Evolutionary conservation across 495 filamentous ascomycete genomes (phyloP).

Genomic region (Trichoderma erinaceum): DNA sequence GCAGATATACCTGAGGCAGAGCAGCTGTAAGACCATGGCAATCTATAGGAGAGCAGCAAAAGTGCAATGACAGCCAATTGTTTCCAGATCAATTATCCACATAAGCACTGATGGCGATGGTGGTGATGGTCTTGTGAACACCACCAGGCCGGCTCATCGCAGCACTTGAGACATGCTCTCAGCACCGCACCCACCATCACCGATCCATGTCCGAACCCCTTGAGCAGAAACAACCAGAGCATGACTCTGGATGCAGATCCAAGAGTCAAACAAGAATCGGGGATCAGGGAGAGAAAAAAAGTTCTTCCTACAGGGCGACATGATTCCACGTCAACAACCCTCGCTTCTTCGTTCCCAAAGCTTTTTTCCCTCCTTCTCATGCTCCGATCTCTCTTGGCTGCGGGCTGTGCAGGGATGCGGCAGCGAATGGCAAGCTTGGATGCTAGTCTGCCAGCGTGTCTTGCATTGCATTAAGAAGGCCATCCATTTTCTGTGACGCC

Average conservation of each 20-base stretch:
- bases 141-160: not conserved
- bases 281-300: not conserved
- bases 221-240: not conserved
- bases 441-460: conserved; percentile 24
- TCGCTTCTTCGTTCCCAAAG: not conserved
- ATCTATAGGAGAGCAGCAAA: too few relatives aligned
- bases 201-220: not conserved
- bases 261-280: not conserved
- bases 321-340: conserved; percentile 7
- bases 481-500: not conserved
- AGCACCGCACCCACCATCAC: not conserved
- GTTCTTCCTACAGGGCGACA: not conserved
- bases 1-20: too few relatives aligned
- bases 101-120: not conserved
- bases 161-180: not conserved
- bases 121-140: not conserved
- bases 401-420: conserved; percentile 3
- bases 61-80: too few relatives aligned
- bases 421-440: conserved; percentile 1
- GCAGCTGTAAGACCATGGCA: too few relatives aligned
- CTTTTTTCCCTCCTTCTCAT: not conserved
- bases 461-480: conserved; percentile 23
- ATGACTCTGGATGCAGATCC: not conserved
- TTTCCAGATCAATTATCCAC: too few relatives aligned
- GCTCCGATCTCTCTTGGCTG: conserved; percentile 7